Evolutionary conservation across 169 alveolate species (phyloP).

Genomic region (Blepharisma undulans): DNA sequence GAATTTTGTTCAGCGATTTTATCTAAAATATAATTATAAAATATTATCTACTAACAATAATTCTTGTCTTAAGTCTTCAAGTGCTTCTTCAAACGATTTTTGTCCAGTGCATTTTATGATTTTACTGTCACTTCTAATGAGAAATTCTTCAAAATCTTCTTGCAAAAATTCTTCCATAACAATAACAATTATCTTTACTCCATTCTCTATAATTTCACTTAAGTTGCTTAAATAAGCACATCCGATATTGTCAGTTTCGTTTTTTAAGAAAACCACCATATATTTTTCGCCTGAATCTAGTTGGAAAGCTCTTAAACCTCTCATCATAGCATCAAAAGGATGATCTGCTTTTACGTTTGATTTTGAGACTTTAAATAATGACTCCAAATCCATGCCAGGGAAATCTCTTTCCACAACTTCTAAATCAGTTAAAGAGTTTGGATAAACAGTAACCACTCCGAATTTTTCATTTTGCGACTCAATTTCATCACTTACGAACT

Average conservation of each 20-base stretch:
- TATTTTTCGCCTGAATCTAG: background rate
- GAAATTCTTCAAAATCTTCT: background rate
- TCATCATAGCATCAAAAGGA: background rate
- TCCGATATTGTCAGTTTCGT: background rate
- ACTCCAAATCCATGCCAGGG: slow-evolving; percentile 15
- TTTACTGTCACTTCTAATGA: background rate
- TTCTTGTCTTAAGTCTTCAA: background rate
- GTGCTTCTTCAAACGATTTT: background rate
- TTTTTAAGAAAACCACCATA: background rate
- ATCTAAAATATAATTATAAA: background rate
- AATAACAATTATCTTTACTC: background rate
- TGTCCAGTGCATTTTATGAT: background rate
- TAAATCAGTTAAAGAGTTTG: background rate
- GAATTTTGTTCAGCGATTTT: slow-evolving; percentile 9
- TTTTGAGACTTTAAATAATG: background rate
- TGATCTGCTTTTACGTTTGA: background rate
- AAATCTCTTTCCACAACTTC: slow-evolving; percentile 21
- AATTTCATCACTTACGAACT: slow-evolving; percentile 2
- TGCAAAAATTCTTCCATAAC: background rate
- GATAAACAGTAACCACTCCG: slow-evolving; percentile 3
- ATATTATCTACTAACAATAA: background rate
- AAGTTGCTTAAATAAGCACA: background rate
- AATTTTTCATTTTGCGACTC: slow-evolving; percentile 23
- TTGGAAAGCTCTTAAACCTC: background rate
- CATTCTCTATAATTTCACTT: background rate